phyloP scores from a whole-genome alignment of 768 basidiomycete genomes.

The Termitomyces sp. region DNA sequence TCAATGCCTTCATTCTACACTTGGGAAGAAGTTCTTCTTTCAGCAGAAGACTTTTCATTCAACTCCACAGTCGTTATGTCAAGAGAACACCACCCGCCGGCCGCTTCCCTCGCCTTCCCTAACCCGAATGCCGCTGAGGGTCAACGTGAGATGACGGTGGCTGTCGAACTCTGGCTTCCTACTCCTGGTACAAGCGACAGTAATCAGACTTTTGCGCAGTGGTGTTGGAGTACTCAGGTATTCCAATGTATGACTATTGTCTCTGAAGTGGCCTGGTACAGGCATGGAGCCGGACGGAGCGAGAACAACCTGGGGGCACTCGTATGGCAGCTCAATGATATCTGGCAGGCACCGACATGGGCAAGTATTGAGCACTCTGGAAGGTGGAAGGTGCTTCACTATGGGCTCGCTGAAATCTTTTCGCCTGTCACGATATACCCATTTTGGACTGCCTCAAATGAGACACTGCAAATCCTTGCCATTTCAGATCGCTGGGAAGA shows the following conservation, averaged over 20 bases:
- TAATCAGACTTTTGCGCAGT: constrained; percentile 57
- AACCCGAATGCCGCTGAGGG: constrained; percentile 51
- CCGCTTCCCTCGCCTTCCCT: constrained; percentile 45
- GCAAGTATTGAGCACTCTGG: constrained; percentile 51
- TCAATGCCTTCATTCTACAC: constrained; percentile 59
- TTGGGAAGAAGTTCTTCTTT: constrained; percentile 51
- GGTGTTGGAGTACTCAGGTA: constrained; percentile 58
- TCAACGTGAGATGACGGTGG: constrained; percentile 45
- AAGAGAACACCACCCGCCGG: constrained; percentile 51
- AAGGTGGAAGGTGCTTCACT: constrained; percentile 55
- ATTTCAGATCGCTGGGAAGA: constrained; percentile 47
- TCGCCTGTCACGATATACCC: constrained; percentile 46
- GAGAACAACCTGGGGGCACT: constrained; percentile 56
- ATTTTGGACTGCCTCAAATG: constrained; percentile 47
- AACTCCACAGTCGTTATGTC: constrained; percentile 53
- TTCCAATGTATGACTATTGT: constrained; percentile 57
- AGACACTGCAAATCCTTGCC: constrained; percentile 41
- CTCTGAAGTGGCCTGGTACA: constrained; percentile 55
- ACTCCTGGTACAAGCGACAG: constrained; percentile 39
- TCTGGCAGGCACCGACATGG: constrained; percentile 57
- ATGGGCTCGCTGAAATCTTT: constrained; percentile 39
- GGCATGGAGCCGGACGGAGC: constrained; percentile 50
- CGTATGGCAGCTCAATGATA: constrained; percentile 57
- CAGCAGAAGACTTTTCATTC: constrained; percentile 48
- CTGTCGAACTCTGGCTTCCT: constrained; percentile 51